Evolutionary conservation across 108 stramenopile species (phyloP), one percentile per base, ranked within the genome.

Genomic region (Epipyxis sp.): DNA sequence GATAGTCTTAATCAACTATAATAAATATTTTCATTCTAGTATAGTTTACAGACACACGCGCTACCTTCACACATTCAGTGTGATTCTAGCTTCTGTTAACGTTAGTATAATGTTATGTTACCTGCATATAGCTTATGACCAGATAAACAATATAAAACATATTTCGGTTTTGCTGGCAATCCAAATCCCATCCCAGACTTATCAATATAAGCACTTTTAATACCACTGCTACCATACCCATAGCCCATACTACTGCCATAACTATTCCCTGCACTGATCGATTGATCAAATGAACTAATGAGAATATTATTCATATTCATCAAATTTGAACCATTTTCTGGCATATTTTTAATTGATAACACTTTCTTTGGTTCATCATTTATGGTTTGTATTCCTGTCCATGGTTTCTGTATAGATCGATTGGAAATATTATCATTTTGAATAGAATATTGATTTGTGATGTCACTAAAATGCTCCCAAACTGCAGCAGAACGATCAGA

Each of bases 71-170:
- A n/a, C n/a, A n/a, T n/a, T n/a, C n/a, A n/a, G n/a, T n/a, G n/a
- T n/a, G n/a, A n/a, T n/a, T n/a, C n/a, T n/a, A n/a, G n/a, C n/a
- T n/a, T n/a, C 54, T 57, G 54, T n/a, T 57, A n/a, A 57, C 25
- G 25, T n/a, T n/a, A n/a, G 54, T n/a, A 57, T n/a, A 57, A n/a
- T n/a, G 54, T n/a, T n/a, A 57, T 57, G 54, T 57, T n/a, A n/a
- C 54, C 54, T n/a, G 65, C 20, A 67, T 13, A 67, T 20, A 67
- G 13, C 20, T 67, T 67, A 67, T 67, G 65, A 13, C 65, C 65
- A 42, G 65, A 6, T 13, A 6, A 42, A 43, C 65, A 67, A 67
- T 67, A 67, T 43, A 67, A 42, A 43, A 20, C 6, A 67, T 67
- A 43, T 42, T 39, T 6, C 6, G 41, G 13, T 43, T 67, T 67